phyloP scores from a whole-genome alignment of 192 early-diverging fungal genomes.

The Backusella sp. region DNA sequence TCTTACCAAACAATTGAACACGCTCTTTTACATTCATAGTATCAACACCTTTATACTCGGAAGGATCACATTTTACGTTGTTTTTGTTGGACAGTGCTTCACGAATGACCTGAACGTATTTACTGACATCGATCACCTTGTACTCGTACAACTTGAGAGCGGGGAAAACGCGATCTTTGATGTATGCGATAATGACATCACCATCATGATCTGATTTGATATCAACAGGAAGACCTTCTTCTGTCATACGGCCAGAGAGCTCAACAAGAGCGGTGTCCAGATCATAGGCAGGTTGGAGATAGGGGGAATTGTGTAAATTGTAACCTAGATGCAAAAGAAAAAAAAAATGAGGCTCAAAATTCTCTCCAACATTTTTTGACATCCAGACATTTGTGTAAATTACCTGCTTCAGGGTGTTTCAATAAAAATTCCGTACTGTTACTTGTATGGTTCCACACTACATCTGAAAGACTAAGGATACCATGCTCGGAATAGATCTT shows the following conservation, averaged over 20 bases:
- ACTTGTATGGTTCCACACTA: constrained; percentile 99
- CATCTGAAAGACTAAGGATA: constrained; percentile 83
- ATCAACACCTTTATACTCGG: constrained; percentile 24
- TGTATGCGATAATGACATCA: constrained; percentile 57
- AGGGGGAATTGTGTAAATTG: constrained; percentile 92
- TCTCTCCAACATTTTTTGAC: neutral
- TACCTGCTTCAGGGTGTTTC: constrained; percentile 94
- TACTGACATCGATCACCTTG: constrained; percentile 73
- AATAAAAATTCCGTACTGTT: constrained; percentile 90
- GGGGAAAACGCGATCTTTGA: constrained; percentile 54
- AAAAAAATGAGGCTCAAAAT: constrained; percentile 10
- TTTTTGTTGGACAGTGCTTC: constrained; percentile 37
- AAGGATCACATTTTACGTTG: neutral
- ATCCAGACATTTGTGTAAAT: neutral
- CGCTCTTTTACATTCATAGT: constrained; percentile 46
- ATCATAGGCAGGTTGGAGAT: constrained; percentile 90
- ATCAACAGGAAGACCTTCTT: constrained; percentile 46
- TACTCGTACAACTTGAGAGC: constrained; percentile 85
- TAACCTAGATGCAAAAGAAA: constrained; percentile 63
- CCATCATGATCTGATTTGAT: constrained; percentile 69
- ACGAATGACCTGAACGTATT: constrained; percentile 40
- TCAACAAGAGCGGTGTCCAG: constrained; percentile 83
- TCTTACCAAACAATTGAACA: constrained; percentile 41
- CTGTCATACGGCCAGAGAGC: constrained; percentile 62
- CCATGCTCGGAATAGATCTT: constrained; percentile 64